Evolutionary conservation across 2,329 filamentous ascomycete species (phyloP), one percentile per base, ranked within the genome.

Genomic region (Ascocoryne sarcoides): DNA sequence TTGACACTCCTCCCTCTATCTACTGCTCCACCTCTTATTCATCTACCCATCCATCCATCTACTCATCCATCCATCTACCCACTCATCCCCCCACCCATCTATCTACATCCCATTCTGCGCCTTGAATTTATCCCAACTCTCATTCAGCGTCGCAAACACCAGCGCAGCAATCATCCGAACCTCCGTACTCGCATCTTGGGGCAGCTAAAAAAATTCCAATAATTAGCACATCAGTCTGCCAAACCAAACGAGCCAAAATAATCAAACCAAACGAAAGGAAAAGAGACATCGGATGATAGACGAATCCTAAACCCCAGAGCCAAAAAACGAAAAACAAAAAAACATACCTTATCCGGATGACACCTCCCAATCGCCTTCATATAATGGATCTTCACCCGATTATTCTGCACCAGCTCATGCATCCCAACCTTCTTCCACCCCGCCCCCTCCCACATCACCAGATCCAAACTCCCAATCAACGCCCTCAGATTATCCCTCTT

Each of bases 281-380:
- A n/a, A n/a, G n/a, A n/a, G n/a, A n/a, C n/a, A n/a, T n/a, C n/a
- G n/a, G n/a, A n/a, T n/a, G n/a, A n/a, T n/a, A n/a, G n/a, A n/a
- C n/a, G n/a, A 31, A 7, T 16, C 21, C 17, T n/a, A 32, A 26
- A n/a, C 15, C 3, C 36, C 10, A 44, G 39, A 16, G 21, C 36
- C 10, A 44, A 39, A 16, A 20, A 33, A 4, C 23, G 32, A 18
- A 16, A 21, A 37, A 16, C 36, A 52, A 44, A 44, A 14, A 46
- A 51, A 63, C 77, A 64, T 71, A 95, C 92, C 82, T 98, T 98
- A 63, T 98, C 92, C 45, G 92, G 92, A 71, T 98, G 92, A 53
- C 92, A 92, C 71, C 95, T 96, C 9, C 82, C 86, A 72, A 98
- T 96, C 4, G 90, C 92, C 75, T 95, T 95, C 92, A 98, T 96